Evolutionary conservation across 805 yeast species (phyloP).

Genomic region (Candida pini): DNA sequence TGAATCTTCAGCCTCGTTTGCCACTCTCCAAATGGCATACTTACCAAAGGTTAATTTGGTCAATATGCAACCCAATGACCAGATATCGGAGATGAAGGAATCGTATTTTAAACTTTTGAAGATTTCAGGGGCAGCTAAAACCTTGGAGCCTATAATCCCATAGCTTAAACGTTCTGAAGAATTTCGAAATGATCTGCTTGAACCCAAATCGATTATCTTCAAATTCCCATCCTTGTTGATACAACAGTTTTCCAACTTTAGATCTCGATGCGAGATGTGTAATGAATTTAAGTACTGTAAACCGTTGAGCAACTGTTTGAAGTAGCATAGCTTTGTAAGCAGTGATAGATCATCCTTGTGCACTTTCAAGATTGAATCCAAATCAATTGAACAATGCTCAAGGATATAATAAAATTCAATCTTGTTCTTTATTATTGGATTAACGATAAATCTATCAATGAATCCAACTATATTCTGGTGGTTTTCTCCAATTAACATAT

Average conservation of each 20-base stretch:
- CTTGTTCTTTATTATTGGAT: constrained; percentile 3
- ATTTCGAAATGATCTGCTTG: constrained; percentile 23
- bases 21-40: constrained; percentile 44
- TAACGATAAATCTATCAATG: constrained; percentile 26
- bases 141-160: constrained; percentile 45
- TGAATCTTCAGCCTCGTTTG: constrained; percentile 21
- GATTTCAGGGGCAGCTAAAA: constrained; percentile 45
- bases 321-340: constrained; percentile 26
- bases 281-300: constrained; percentile 33
- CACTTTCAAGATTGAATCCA: constrained; percentile 3
- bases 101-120: constrained; percentile 32
- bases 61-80: constrained; percentile 46
- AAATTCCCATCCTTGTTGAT: constrained; percentile 26
- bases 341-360: constrained; percentile 1
- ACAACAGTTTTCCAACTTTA: constrained; percentile 43
- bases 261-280: constrained; percentile 42
- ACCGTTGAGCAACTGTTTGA: constrained; percentile 38
- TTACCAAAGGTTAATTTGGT: constrained; percentile 25
- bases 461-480: constrained; percentile 34
- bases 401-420: constrained; percentile 23
- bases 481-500: constrained; percentile 18
- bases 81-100: constrained; percentile 38
- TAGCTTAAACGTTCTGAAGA: constrained; percentile 13
- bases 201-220: constrained; percentile 49
- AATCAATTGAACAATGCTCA: constrained; percentile 32